These are phyloP conservation scores for Lobosporangium transversale DNA, from an alignment of 192 early-diverging fungal species.

Conservation along the genomic window DNA sequence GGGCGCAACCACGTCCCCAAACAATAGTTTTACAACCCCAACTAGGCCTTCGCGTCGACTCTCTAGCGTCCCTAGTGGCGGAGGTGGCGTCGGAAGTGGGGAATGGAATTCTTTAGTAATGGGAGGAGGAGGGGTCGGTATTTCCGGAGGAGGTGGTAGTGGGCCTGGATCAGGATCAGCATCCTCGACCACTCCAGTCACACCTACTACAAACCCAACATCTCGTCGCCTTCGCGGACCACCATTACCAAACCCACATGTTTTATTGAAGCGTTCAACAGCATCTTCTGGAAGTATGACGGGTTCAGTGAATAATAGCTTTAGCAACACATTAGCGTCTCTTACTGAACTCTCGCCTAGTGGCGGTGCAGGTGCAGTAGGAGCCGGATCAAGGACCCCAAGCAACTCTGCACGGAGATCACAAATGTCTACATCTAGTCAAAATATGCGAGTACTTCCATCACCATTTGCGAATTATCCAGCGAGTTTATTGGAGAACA, in stretches of 20 bases:
- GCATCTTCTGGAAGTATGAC: constrained; percentile 24
- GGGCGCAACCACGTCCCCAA: constrained; percentile 16
- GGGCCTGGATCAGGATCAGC: constrained; percentile 15
- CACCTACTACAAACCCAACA: constrained; percentile 3
- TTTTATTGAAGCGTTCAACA: constrained; percentile 12
- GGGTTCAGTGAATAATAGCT: constrained; percentile 5
- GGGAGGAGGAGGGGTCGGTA: neutral
- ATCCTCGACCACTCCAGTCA: constrained; percentile 9
- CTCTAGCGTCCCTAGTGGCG: neutral
- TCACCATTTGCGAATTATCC: constrained; percentile 39
- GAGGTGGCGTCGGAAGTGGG: constrained; percentile 10
- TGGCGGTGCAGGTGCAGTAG: too few species aligned
- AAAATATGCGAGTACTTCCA: constrained; percentile 29
- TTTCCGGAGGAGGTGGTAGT: neutral
- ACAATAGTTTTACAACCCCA: constrained; percentile 29
- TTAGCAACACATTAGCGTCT: constrained; percentile 9
- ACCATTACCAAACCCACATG: constrained; percentile 20
- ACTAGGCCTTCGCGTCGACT: constrained; percentile 13
- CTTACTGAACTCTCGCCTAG: constrained; percentile 29
- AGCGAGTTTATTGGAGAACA: constrained; percentile 18
- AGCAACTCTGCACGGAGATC: constrained; percentile 1
- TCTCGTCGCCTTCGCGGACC: constrained; percentile 33
- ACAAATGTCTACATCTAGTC: constrained; percentile 6
- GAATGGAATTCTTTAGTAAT: neutral
- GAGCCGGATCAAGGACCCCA: constrained; percentile 15